Conservation (phyloP, 495 filamentous ascomycete species). For the Choiromyces venosus region DNA sequence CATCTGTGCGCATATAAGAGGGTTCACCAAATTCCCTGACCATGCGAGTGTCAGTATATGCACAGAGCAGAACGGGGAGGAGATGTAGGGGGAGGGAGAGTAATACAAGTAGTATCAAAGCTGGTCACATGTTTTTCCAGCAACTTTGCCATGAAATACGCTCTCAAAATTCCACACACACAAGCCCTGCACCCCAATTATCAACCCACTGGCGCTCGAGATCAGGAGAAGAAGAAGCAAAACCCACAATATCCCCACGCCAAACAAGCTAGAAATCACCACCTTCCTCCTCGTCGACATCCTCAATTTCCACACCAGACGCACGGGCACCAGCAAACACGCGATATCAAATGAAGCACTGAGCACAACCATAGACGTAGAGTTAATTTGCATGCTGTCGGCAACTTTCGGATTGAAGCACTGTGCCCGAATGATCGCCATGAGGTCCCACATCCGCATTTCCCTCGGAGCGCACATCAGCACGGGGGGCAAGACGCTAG, state of each 20-base stretch:
- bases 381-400: background rate
- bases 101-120: background rate
- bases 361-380: background rate
- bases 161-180: background rate
- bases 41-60: background rate
- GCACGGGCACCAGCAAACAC: background rate
- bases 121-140: background rate
- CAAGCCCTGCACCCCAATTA: background rate
- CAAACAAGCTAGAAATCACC: background rate
- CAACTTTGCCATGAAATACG: background rate
- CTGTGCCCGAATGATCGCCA: background rate
- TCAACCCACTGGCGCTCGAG: background rate
- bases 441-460: background rate
- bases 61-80: background rate
- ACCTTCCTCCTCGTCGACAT: background rate
- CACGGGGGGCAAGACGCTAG: background rate
- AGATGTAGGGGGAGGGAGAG: background rate
- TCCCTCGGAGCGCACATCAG: conserved; percentile 1
- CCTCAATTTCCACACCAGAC: background rate
- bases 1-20: background rate
- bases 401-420: background rate
- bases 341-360: background rate
- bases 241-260: background rate
- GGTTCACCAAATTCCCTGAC: background rate
- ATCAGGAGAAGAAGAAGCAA: background rate